phyloP scores from a whole-genome alignment of 352 stramenopile species.

The Thraustotheca clavata region DNA sequence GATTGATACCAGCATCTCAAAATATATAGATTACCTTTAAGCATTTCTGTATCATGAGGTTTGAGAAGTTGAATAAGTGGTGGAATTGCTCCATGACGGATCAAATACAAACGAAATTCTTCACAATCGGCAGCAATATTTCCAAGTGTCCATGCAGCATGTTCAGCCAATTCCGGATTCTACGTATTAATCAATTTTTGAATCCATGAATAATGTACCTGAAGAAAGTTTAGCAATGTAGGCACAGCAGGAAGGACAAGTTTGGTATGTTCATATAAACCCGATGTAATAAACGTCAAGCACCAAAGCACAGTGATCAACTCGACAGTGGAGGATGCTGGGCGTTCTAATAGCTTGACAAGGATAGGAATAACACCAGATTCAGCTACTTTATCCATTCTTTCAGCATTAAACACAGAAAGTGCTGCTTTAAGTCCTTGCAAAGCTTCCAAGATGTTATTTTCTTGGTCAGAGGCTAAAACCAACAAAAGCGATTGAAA shows the following conservation, averaged over 20 bases:
- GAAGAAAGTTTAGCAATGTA: conserved; percentile 61
- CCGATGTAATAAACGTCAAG: conserved; percentile 74
- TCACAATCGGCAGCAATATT: conserved; percentile 83
- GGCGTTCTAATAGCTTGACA: conserved; percentile 16
- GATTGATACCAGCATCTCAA: background rate
- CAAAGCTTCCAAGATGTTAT: background rate
- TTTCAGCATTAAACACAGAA: background rate
- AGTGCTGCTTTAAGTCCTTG: conserved; percentile 1
- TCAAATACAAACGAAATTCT: conserved; percentile 74
- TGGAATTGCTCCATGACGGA: conserved; percentile 43
- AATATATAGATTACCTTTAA: conserved; percentile 3
- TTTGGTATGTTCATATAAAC: conserved; percentile 78
- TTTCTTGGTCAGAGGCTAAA: background rate
- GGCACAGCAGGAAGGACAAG: conserved; percentile 64
- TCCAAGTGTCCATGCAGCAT: conserved; percentile 69
- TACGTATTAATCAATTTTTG: conserved; percentile 24
- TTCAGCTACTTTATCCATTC: conserved; percentile 14
- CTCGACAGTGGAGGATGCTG: conserved; percentile 18
- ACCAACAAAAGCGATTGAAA: conserved; percentile 10
- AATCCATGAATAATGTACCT: background rate
- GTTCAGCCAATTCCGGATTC: conserved; percentile 53
- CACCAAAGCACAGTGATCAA: conserved; percentile 49
- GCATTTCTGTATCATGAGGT: conserved; percentile 27
- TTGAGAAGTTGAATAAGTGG: conserved; percentile 42
- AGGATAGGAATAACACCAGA: conserved; percentile 12